Base-by-base conservation (phyloP, 177 flowering plant genomes). In the Tripterygium wilfordii region DNA sequence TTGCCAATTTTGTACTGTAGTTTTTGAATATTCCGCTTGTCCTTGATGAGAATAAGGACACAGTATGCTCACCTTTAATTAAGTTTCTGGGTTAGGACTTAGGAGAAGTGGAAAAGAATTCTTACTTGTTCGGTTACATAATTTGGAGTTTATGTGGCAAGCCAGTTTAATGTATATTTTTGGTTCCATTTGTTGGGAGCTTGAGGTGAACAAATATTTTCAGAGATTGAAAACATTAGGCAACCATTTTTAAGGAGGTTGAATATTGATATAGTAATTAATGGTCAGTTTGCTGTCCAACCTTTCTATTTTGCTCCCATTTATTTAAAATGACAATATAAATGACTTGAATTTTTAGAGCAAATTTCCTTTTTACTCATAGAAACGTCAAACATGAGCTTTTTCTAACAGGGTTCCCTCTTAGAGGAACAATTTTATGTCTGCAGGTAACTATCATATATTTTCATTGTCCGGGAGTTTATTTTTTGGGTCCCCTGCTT, bases 1-100 rank as follows among this genome's bases (percentile, higher is more conserved):
- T 59, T 49, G 35, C 30, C 42, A 55, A 17, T 49, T 60, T 57
- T 53, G 56, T 48, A 8, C 48, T 36, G 53, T 63, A 59, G 49
- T 57, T 55, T 70, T 58, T 48, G 38, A 49, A 50, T 53, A 25
- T 40, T 51, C 36, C 12, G 49, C 51, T 52, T 43, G 35, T 52
- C 55, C 31, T 54, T 48, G 48, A 37, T 21, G 21, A 23, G 27
- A 61, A 51, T 28, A 42, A 48, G 53, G 53, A 50, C 51, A 18
- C 36, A 23, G 33, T 22, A 30, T 39, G 12, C 45, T 19, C 37
- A 36, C 24, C 61, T 48, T 29, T 32, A 15, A 21, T 33, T 48
- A 12, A 12, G 33, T 51, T 47, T 22, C 20, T 36, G 26, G 58
- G 36, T 43, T 43, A 22, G 50, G 21, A 15, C 8, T 22, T 38